A percentile compares a stretch with the other conserved stretches of the same genome.
phyloP scores from a whole-genome alignment of 257 asterid species.

The Ilex aquifolium region DNA sequence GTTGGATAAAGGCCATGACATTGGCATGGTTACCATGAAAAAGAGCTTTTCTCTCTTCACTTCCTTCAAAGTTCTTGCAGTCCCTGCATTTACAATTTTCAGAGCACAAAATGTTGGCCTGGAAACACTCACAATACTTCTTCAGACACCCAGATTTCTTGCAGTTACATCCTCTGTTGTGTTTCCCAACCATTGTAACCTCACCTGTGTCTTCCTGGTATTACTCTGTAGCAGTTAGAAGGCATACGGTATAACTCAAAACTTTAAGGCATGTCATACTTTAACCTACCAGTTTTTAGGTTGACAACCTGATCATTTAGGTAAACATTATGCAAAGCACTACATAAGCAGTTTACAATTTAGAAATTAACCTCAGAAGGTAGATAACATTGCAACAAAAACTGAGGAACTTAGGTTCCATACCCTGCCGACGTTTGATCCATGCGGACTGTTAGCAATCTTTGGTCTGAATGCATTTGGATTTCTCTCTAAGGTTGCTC shows the following conservation, averaged over 20 bases:
- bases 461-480: conserved; percentile 67
- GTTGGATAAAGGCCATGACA: conserved; percentile 25
- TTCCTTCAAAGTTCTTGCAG: conserved; percentile 67
- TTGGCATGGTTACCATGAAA: conserved; percentile 32
- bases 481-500: conserved; percentile 45
- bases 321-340: no score
- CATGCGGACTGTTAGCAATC: conserved; percentile 49
- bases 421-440: conserved; percentile 45
- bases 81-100: conserved; percentile 67
- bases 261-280: no score
- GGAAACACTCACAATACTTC: conserved; percentile 83
- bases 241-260: no score
- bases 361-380: no score
- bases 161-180: conserved; percentile 58
- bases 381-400: not conserved
- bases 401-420: conserved; percentile 17
- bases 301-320: no score
- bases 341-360: no score
- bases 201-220: conserved; percentile 36
- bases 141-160: conserved; percentile 36
- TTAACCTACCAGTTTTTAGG: no score
- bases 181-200: conserved; percentile 17
- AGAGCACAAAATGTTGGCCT: conserved; percentile 66
- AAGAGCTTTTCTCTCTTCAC: conserved; percentile 51
- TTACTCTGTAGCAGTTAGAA: conserved; percentile 1